Conservation (phyloP, 2,329 filamentous ascomycete genomes). For the Calonectria multiphialidica region DNA sequence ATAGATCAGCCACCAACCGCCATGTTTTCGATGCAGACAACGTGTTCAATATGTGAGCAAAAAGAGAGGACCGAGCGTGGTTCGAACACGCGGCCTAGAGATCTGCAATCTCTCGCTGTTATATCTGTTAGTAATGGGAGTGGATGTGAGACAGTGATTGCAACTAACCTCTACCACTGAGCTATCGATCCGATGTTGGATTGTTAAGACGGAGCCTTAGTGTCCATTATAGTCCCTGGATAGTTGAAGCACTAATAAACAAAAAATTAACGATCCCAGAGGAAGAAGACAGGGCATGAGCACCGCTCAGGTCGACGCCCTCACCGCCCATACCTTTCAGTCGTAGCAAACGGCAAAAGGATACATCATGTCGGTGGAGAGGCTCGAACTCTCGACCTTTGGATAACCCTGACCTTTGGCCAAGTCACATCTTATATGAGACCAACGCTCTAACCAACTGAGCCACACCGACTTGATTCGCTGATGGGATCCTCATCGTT, state of each 20-base stretch:
- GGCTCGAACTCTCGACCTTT: conserved; percentile 25
- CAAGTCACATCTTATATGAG: conserved; percentile 18
- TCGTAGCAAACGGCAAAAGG: not conserved
- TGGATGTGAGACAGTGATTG: not conserved
- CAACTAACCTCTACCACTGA: conserved; percentile 7
- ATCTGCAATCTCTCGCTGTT: conserved; percentile 7
- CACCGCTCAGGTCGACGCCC: no score
- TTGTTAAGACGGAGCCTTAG: not conserved
- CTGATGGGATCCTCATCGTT: not conserved
- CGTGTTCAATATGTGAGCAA: not conserved
- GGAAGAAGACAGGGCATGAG: not conserved
- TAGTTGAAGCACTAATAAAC: no score
- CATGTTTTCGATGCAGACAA: not conserved
- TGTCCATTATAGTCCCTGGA: not conserved
- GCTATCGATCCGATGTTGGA: conserved; percentile 5
- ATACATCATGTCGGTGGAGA: conserved; percentile 17
- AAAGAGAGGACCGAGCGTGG: conserved; percentile 8
- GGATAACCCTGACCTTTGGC: conserved; percentile 20
- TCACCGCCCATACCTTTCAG: not conserved
- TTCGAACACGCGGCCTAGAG: conserved; percentile 9
- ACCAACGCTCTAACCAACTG: conserved; percentile 25
- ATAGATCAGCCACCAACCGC: not conserved
- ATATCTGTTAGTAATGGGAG: not conserved
- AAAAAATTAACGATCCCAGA: not conserved
- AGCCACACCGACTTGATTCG: conserved; percentile 20